Conservation (phyloP, 2,329 filamentous ascomycete genomes). For the Zalaria sp. region DNA sequence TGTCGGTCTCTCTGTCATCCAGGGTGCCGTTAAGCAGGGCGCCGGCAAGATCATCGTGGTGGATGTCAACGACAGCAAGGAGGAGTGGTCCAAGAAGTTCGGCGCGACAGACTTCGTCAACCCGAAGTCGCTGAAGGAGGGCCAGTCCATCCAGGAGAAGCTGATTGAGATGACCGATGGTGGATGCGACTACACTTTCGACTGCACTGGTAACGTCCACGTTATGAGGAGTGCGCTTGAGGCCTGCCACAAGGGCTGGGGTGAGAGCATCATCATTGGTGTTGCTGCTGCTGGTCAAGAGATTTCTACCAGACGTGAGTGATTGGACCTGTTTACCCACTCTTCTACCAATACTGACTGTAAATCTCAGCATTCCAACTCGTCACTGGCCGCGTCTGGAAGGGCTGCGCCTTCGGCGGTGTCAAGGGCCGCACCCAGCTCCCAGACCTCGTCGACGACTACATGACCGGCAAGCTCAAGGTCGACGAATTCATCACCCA, state of each 20-base stretch:
- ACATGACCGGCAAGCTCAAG: slow-evolving; percentile 80
- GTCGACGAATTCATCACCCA: slow-evolving; percentile 99
- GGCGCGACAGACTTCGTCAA: slow-evolving; percentile 96
- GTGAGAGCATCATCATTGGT: slow-evolving; percentile 93
- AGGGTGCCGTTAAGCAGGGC: slow-evolving; percentile 77
- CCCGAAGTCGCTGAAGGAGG: slow-evolving; percentile 48
- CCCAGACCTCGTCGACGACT: slow-evolving; percentile 74
- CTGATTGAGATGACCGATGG: slow-evolving; percentile 96
- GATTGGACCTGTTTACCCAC: not conserved
- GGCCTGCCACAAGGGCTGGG: slow-evolving; percentile 99
- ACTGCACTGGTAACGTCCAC: slow-evolving; percentile 93
- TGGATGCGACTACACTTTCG: slow-evolving; percentile 97
- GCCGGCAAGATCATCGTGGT: slow-evolving; percentile 65
- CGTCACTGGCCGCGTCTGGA: slow-evolving; percentile 95
- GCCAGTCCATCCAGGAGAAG: slow-evolving; percentile 77
- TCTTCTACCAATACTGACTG: not conserved
- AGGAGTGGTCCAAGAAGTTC: slow-evolving; percentile 87
- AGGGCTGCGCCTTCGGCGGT: slow-evolving; percentile 92
- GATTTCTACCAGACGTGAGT: slow-evolving; percentile 83
- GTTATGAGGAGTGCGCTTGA: slow-evolving; percentile 94
- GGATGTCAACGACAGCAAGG: slow-evolving; percentile 77
- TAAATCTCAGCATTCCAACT: slow-evolving; percentile 75
- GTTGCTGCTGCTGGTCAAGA: slow-evolving; percentile 94
- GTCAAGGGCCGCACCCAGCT: slow-evolving; percentile 96
- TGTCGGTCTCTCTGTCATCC: slow-evolving; percentile 87